Conservation (phyloP, 2,329 filamentous ascomycete species). For the Endoconidiophora laricicola region DNA sequence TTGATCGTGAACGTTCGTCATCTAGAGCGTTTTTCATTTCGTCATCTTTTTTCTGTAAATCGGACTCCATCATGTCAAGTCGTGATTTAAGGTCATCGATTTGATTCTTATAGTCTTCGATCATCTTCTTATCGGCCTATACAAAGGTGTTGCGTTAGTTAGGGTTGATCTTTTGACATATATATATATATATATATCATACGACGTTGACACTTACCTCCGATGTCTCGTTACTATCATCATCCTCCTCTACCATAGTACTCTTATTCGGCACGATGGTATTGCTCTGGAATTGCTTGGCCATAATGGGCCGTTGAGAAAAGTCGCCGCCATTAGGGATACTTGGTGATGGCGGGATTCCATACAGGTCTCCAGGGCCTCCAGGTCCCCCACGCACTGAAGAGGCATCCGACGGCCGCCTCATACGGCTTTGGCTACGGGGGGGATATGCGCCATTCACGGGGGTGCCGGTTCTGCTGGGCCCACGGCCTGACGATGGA, state of each 20-base stretch:
- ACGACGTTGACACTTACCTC: slow-evolving; percentile 23
- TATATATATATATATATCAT: not conserved
- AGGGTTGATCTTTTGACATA: not conserved
- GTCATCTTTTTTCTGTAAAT: slow-evolving; percentile 53
- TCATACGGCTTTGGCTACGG: slow-evolving; percentile 34
- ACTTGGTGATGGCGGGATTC: slow-evolving; percentile 42
- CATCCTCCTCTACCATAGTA: slow-evolving; percentile 91
- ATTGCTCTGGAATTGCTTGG: slow-evolving; percentile 85
- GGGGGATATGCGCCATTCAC: slow-evolving; percentile 39
- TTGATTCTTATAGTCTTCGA: slow-evolving; percentile 48
- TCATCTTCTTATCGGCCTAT: slow-evolving; percentile 8
- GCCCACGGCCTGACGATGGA: slow-evolving; percentile 46
- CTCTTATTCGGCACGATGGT: slow-evolving; percentile 97
- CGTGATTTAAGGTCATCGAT: slow-evolving; percentile 69
- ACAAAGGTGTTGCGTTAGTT: not conserved
- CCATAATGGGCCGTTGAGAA: slow-evolving; percentile 47
- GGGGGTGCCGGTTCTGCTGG: slow-evolving; percentile 46
- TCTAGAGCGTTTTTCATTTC: slow-evolving; percentile 46
- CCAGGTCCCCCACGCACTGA: slow-evolving; percentile 31
- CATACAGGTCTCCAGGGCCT: slow-evolving; percentile 24
- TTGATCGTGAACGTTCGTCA: slow-evolving; percentile 36
- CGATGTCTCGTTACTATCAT: slow-evolving; percentile 36
- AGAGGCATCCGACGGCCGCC: slow-evolving; percentile 44
- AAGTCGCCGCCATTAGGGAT: slow-evolving; percentile 42
- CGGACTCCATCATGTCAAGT: slow-evolving; percentile 55